Conservation (phyloP, 2,329 filamentous ascomycete species). For the Chaetomiaceae sp. region DNA sequence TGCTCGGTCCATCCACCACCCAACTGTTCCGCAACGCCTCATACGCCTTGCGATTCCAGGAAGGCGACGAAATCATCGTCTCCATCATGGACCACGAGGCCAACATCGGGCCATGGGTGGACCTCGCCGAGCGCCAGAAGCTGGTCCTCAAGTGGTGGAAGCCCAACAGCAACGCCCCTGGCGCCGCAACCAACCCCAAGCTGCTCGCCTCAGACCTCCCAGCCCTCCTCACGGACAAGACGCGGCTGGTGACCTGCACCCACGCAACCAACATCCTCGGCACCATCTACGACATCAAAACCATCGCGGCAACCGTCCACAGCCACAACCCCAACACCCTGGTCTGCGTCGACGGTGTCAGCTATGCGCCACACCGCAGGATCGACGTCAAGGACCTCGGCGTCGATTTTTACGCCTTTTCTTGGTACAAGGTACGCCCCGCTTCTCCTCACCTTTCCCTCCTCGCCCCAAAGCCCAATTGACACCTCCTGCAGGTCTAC, state of each 20-base stretch:
- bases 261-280: constrained; percentile 72
- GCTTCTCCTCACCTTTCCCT: not conserved
- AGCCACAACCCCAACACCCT: constrained; percentile 48
- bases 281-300: constrained; percentile 60
- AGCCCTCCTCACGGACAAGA: constrained; percentile 57
- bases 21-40: constrained; percentile 71
- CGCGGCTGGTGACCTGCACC: constrained; percentile 67
- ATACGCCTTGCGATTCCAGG: constrained; percentile 46
- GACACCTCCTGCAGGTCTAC: constrained; percentile 46
- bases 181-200: constrained; percentile 48
- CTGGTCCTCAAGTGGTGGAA: constrained; percentile 68
- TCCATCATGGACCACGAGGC: constrained; percentile 74
- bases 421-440: constrained; percentile 63
- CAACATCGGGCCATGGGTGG: constrained; percentile 70
- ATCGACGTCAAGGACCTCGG: constrained; percentile 65
- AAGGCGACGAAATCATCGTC: constrained; percentile 63
- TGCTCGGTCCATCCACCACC: constrained; percentile 69
- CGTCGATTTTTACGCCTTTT: constrained; percentile 74
- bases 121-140: constrained; percentile 57
- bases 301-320: constrained; percentile 52
- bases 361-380: constrained; percentile 67
- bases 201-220: constrained; percentile 55
- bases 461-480: not conserved
- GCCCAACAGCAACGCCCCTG: constrained; percentile 31
- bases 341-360: constrained; percentile 70